Percentiles rank a stretch among this genome's conserved stretches.
Conservation (phyloP, 2,329 filamentous ascomycete genomes). For the Bipolaris gigantea region DNA sequence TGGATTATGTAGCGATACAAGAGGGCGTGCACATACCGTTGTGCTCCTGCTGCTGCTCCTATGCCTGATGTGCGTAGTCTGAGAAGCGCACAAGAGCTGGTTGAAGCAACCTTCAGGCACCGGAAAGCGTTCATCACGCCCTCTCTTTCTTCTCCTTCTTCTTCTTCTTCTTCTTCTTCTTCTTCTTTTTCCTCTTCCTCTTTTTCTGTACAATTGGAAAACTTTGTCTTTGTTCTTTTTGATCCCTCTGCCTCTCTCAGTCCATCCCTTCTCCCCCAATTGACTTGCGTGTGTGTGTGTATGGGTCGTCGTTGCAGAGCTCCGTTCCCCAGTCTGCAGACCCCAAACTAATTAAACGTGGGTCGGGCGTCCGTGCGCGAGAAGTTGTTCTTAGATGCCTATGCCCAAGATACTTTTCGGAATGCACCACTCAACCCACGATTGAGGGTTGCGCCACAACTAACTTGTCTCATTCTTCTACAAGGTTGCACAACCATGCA, state of each 20-base stretch:
- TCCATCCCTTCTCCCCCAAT: background rate
- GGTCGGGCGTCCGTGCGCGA: constrained; percentile 31
- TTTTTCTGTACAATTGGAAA: background rate
- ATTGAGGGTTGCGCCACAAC: background rate
- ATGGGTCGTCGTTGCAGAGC: background rate
- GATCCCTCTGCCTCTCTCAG: too few relatives aligned
- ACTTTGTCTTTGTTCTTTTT: too few relatives aligned
- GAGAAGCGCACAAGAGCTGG: constrained; percentile 23
- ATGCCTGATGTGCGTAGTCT: constrained; percentile 11
- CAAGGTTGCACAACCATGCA: constrained; percentile 26
- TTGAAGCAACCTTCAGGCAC: constrained; percentile 31
- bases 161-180: background rate
- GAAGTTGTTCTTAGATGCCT: constrained; percentile 23
- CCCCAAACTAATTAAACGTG: constrained; percentile 12
- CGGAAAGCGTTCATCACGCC: constrained; percentile 39
- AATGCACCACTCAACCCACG: background rate
- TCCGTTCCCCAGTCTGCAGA: constrained; percentile 18
- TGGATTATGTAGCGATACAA: background rate
- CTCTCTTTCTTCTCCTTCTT: background rate
- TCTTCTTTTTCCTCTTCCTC: background rate
- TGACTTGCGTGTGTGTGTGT: background rate
- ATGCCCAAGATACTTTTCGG: background rate
- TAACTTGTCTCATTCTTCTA: background rate
- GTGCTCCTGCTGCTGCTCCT: constrained; percentile 15
- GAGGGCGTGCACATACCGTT: constrained; percentile 21